phyloP scores from a whole-genome alignment of 225 moss, liverwort and hornwort species.

The Takakia lepidozioides region DNA sequence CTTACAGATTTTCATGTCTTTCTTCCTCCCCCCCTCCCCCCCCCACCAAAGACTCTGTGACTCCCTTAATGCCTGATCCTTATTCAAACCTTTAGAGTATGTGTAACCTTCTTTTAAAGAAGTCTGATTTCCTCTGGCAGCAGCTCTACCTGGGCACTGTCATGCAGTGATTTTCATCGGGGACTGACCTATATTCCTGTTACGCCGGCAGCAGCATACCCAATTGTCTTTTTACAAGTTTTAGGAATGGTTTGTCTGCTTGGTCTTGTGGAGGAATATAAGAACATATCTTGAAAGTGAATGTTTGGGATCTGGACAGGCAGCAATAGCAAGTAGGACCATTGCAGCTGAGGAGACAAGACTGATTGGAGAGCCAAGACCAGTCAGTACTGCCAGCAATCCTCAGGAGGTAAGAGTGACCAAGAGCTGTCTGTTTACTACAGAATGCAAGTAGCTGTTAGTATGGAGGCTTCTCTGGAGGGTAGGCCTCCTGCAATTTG shows the following conservation, averaged over 20 bases:
- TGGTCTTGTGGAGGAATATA: constrained; percentile 3
- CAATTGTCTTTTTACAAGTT: neutral
- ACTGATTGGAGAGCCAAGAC: constrained; percentile 11
- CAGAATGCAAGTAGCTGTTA: neutral
- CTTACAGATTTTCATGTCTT: constrained; percentile 77
- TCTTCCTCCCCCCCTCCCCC: too few species aligned
- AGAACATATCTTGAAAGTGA: too few species aligned
- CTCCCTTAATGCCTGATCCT: too few species aligned
- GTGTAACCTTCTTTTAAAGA: too few species aligned
- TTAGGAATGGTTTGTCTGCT: neutral
- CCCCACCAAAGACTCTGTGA: too few species aligned
- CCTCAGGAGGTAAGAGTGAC: constrained; percentile 23
- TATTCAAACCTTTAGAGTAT: too few species aligned
- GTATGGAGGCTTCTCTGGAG: neutral
- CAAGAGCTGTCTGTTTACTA: neutral
- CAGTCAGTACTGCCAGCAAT: constrained; percentile 9
- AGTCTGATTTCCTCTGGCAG: neutral
- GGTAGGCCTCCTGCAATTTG: neutral
- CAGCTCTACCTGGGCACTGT: neutral
- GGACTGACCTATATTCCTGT: neutral
- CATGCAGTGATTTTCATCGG: neutral
- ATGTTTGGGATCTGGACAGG: too few species aligned
- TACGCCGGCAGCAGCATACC: neutral
- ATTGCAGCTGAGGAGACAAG: constrained; percentile 36
- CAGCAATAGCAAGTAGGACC: constrained; percentile 51